Percentiles rank a stretch among this genome's conserved stretches.
phyloP scores from a whole-genome alignment of 768 basidiomycete genomes.

The Tricholoma matsutake region DNA sequence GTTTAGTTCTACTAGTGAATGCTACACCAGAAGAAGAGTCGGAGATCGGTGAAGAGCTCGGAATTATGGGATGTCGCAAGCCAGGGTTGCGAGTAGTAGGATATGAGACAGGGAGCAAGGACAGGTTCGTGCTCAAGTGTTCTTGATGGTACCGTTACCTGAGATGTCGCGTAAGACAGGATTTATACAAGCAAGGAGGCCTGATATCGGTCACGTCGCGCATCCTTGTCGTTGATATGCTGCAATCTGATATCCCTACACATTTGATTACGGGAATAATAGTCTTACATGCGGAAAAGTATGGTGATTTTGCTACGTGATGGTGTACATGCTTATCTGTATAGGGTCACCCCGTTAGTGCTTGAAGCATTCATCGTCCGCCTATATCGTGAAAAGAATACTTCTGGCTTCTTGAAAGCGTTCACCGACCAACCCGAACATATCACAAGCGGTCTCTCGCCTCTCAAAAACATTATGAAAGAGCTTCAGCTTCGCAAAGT shows the following conservation, averaged over 20 bases:
- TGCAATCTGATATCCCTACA: constrained; percentile 81
- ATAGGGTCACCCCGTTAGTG: constrained; percentile 78
- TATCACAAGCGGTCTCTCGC: constrained; percentile 89
- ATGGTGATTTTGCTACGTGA: constrained; percentile 14
- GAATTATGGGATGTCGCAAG: constrained; percentile 85
- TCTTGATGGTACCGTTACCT: neutral
- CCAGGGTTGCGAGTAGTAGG: constrained; percentile 82
- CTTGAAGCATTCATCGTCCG: constrained; percentile 93
- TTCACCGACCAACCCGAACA: constrained; percentile 97
- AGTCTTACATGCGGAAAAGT: constrained; percentile 91
- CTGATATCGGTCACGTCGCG: constrained; percentile 90
- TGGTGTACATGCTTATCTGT: neutral
- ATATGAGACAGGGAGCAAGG: constrained; percentile 75
- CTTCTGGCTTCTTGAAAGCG: constrained; percentile 89
- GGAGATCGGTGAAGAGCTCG: constrained; percentile 89
- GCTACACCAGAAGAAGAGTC: constrained; percentile 84
- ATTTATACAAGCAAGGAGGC: constrained; percentile 84
- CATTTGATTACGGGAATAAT: constrained; percentile 87
- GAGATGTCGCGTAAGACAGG: constrained; percentile 51
- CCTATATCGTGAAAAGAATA: constrained; percentile 87
- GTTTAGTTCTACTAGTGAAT: constrained; percentile 81
- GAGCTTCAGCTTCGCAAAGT: constrained; percentile 88
- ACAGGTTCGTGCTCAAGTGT: constrained; percentile 50
- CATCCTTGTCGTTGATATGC: constrained; percentile 93
- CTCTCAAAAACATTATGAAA: constrained; percentile 88